These are phyloP conservation scores for Eragrostis tef DNA, from an alignment of 202 grass and related monocot genomes.

Conservation along the genomic window DNA sequence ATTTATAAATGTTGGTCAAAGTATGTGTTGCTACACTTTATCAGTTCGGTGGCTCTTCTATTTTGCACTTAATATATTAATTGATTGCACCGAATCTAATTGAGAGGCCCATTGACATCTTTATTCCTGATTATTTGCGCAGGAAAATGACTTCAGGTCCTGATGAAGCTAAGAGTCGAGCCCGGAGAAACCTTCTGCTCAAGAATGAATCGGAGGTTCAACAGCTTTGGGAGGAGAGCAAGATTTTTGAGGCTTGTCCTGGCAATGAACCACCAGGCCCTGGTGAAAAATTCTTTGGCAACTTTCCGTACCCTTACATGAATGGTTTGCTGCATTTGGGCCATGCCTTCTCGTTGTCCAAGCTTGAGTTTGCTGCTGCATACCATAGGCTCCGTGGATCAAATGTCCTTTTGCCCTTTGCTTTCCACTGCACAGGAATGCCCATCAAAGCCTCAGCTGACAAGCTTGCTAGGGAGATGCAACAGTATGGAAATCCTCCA, in stretches of 20 bases:
- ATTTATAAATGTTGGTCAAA: too few relatives aligned
- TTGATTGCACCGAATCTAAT: too few relatives aligned
- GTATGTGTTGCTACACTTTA: too few relatives aligned
- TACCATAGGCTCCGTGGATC: slow-evolving; percentile 71
- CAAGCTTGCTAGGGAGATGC: slow-evolving; percentile 62
- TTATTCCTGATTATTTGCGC: not conserved
- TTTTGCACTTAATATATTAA: too few relatives aligned
- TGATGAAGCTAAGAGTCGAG: slow-evolving; percentile 52
- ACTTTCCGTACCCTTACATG: slow-evolving; percentile 91
- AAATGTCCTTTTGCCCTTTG: slow-evolving; percentile 84
- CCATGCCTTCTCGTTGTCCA: slow-evolving; percentile 76
- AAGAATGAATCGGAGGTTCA: slow-evolving; percentile 59
- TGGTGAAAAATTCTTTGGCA: slow-evolving; percentile 87
- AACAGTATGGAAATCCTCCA: slow-evolving; percentile 74
- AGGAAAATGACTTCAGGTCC: slow-evolving; percentile 54
- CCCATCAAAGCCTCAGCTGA: slow-evolving; percentile 89
- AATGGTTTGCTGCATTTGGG: slow-evolving; percentile 82
- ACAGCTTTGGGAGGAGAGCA: slow-evolving; percentile 61
- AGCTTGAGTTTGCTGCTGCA: slow-evolving; percentile 83
- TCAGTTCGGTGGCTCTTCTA: too few relatives aligned
- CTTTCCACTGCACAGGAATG: slow-evolving; percentile 93
- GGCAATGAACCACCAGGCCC: slow-evolving; percentile 41
- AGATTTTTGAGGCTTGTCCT: slow-evolving; percentile 70
- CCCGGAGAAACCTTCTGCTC: slow-evolving; percentile 57
- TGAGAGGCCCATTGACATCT: not conserved